Conservation (phyloP, 2,329 filamentous ascomycete genomes). For the Beauveria sp. region DNA sequence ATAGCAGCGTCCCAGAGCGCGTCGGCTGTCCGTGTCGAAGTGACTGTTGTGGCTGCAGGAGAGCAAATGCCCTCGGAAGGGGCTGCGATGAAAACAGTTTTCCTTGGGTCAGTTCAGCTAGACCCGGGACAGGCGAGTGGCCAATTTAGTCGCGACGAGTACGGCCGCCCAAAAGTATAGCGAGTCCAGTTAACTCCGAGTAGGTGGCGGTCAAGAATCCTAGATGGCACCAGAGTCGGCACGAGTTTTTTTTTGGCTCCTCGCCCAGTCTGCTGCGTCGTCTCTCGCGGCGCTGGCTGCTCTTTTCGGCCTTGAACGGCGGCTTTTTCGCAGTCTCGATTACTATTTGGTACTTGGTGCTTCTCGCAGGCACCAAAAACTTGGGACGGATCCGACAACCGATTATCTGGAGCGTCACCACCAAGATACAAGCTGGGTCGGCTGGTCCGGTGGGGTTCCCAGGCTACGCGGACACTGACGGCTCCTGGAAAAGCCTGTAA, state of each 20-base stretch:
- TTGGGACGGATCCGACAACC: constrained; percentile 9
- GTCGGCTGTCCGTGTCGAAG: neutral
- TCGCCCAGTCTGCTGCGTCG: neutral
- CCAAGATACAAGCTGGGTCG: constrained; percentile 5
- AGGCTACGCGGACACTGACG: constrained; percentile 5
- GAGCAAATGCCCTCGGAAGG: constrained; percentile 1
- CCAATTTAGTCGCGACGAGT: constrained; percentile 6
- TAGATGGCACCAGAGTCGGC: neutral
- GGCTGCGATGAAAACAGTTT: constrained; percentile 3
- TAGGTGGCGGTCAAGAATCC: constrained; percentile 8
- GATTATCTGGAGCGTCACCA: constrained; percentile 9
- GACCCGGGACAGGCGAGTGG: constrained; percentile 3
- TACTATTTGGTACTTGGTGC: constrained; percentile 5
- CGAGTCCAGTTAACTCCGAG: constrained; percentile 7
- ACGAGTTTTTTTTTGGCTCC: neutral
- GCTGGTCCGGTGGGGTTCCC: constrained; percentile 2
- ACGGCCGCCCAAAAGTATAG: neutral
- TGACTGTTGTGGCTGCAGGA: constrained; percentile 5
- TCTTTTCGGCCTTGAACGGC: neutral
- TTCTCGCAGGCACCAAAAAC: neutral
- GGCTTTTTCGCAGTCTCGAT: neutral
- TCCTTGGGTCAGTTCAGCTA: neutral
- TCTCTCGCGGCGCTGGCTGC: neutral
- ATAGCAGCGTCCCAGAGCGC: neutral
- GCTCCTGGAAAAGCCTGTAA: constrained; percentile 1